A percentile compares a stretch with the other conserved stretches of the same genome.
phyloP scores from a whole-genome alignment of 2,329 filamentous ascomycete genomes.

The Aspergillus phoenicis region DNA sequence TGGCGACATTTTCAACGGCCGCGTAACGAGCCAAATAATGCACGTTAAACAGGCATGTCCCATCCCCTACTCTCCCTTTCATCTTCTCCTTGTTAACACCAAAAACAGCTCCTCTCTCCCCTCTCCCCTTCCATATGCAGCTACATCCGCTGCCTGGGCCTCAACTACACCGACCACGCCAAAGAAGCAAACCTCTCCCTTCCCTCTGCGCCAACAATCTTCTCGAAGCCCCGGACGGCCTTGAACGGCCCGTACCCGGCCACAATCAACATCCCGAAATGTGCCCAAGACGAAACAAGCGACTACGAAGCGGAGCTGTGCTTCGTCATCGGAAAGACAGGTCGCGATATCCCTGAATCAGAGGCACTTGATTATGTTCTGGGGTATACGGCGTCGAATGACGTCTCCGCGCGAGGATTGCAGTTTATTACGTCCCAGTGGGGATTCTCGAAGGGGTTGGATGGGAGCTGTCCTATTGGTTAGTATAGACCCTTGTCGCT shows the following conservation, averaged over 20 bases:
- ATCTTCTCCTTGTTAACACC: no score
- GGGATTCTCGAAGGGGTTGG: slow-evolving; percentile 41
- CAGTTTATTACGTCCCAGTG: slow-evolving; percentile 42
- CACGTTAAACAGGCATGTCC: background rate
- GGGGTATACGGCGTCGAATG: slow-evolving; percentile 46
- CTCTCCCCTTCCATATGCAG: slow-evolving; percentile 14
- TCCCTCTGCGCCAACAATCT: slow-evolving; percentile 39
- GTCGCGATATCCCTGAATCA: slow-evolving; percentile 41
- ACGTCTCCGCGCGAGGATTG: slow-evolving; percentile 41
- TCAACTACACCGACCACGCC: slow-evolving; percentile 51
- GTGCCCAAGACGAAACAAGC: slow-evolving; percentile 34
- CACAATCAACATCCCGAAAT: slow-evolving; percentile 32
- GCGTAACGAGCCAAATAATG: background rate
- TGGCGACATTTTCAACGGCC: background rate
- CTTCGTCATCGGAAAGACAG: slow-evolving; percentile 41
- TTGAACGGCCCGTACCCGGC: slow-evolving; percentile 31
- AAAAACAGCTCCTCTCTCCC: slow-evolving; percentile 1
- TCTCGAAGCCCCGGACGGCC: slow-evolving; percentile 40
- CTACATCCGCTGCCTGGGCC: slow-evolving; percentile 51
- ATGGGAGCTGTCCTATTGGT: slow-evolving; percentile 33
- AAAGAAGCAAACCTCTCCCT: slow-evolving; percentile 42
- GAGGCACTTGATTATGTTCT: slow-evolving; percentile 46
- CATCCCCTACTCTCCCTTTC: no score
- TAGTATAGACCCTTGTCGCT: background rate
- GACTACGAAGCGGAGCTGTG: slow-evolving; percentile 42